These are phyloP conservation scores for Ananas comosus DNA, from an alignment of 176 grass and related monocot species.

Conservation along the genomic window DNA sequence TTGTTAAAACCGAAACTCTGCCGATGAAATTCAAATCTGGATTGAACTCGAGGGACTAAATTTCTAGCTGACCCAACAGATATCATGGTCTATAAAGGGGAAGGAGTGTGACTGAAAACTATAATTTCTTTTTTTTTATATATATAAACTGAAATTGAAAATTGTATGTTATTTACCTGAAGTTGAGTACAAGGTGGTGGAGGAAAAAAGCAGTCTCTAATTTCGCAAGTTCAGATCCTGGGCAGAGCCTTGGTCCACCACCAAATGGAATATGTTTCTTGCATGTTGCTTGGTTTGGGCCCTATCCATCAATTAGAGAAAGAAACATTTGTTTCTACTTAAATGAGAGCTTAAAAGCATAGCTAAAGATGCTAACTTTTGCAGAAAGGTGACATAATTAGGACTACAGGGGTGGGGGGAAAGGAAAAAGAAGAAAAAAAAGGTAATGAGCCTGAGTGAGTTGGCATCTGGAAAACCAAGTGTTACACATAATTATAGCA, in stretches of 20 bases:
- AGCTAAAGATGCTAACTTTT: conserved; percentile 37
- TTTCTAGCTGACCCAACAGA: too few species aligned
- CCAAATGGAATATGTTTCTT: conserved; percentile 84
- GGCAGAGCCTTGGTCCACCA: conserved; percentile 70
- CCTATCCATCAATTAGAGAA: conserved; percentile 26
- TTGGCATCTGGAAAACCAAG: conserved; percentile 40
- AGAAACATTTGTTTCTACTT: conserved; percentile 1
- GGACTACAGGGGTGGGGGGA: conserved; percentile 15
- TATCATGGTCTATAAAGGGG: too few species aligned
- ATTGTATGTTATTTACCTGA: conserved; percentile 33
- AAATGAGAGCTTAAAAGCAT: conserved; percentile 18
- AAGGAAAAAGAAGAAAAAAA: conserved; percentile 7
- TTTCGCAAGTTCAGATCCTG: conserved; percentile 88
- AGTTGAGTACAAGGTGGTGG: conserved; percentile 81
- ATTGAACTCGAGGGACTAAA: too few species aligned
- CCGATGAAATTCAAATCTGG: too few species aligned
- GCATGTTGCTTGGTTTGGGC: conserved; percentile 43
- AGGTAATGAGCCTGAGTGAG: conserved; percentile 5
- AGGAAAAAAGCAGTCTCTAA: conserved; percentile 86
- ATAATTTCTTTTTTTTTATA: background rate
- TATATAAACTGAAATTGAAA: background rate
- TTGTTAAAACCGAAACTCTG: too few species aligned
- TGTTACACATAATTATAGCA: conserved; percentile 36
- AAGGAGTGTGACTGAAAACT: background rate
- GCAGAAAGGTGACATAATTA: conserved; percentile 32